Evolutionary conservation across 2,329 filamentous ascomycete species (phyloP), one percentile per base, ranked within the genome.

Genomic region (Aaosphaeria arxii): DNA sequence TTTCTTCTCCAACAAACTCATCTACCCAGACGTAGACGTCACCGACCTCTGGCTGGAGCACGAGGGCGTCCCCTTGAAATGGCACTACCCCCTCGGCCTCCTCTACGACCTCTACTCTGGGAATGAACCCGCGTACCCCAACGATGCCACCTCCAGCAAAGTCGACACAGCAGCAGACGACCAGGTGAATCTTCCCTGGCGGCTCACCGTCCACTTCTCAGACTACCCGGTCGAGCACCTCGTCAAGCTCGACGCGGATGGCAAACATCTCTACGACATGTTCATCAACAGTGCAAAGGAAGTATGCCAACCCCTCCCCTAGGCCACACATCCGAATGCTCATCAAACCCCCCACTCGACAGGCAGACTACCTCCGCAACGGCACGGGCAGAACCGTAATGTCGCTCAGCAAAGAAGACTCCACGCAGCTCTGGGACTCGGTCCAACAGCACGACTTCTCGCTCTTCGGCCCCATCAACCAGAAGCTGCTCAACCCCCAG

Each of bases 331-430:
- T 35, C 33, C 7, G 3, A 9, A n/a, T 36, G 33, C n/a, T 17
- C 11, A 49, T 57, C 29, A 57, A 28, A 7, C 9, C 2, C 6
- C n/a, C n/a, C 33, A 9, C n/a, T 36, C 33, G 5, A 44, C 48
- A 83, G 78, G 91, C 91, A 30, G 91, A 96, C 70, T 95, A 91
- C 58, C 77, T 95, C 44, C 83, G 91, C 44, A 92, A 94, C 58
- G 90, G 91, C 40, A 94, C 88, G 46, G 90, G 89, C 11, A 91
- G 92, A 66, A 86, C 88, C 51, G 91, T 95, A 62, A 95, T 96
- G 89, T 86, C 85, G 46, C 76, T 96, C 62, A 90, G 87, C 51
- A 91, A 91, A 67, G 84, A 88, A 41, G 85, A 95, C 67, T 94
- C 89, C 11, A 89, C 85, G 6, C 82, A 86, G 31, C 77, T 96